A percentile compares a stretch with the other conserved stretches of the same genome.
phyloP scores from a whole-genome alignment of 2,329 filamentous ascomycete genomes.

The Coniochaeta prunicola region DNA sequence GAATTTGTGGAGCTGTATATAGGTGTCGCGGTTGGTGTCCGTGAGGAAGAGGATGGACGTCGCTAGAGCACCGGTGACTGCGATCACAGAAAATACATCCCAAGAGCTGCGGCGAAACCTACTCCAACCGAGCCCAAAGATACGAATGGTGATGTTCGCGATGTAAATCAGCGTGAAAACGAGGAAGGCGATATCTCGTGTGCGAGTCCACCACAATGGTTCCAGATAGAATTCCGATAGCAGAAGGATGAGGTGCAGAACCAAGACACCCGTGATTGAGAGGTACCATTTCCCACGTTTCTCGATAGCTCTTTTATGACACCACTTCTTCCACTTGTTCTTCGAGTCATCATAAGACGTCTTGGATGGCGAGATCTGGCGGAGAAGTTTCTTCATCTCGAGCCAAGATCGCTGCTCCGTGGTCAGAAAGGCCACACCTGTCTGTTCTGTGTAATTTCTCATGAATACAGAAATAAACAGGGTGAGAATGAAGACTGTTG shows the following conservation, averaged over 20 bases:
- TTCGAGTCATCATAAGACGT: constrained; percentile 73
- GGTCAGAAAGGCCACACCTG: constrained; percentile 90
- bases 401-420: constrained; percentile 96
- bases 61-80: constrained; percentile 71
- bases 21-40: constrained; percentile 50
- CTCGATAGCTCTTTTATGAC: constrained; percentile 86
- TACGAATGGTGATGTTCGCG: constrained; percentile 73
- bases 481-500: constrained; percentile 92
- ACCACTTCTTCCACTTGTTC: constrained; percentile 82
- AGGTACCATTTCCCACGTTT: constrained; percentile 92
- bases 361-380: constrained; percentile 92
- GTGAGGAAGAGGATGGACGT: constrained; percentile 73
- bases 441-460: constrained; percentile 99
- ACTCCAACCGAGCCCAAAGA: constrained; percentile 84
- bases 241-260: constrained; percentile 76
- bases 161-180: constrained; percentile 76
- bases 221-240: constrained; percentile 82
- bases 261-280: constrained; percentile 69
- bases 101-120: constrained; percentile 89
- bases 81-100: constrained; percentile 82
- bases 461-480: constrained; percentile 99
- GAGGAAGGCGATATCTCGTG: constrained; percentile 72
- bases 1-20: constrained; percentile 82
- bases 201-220: constrained; percentile 59
- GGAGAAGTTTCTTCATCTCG: constrained; percentile 82